These are phyloP conservation scores for Exophiala lecanii-corni DNA, from an alignment of 2,329 filamentous ascomycete species.

Conservation along the genomic window DNA sequence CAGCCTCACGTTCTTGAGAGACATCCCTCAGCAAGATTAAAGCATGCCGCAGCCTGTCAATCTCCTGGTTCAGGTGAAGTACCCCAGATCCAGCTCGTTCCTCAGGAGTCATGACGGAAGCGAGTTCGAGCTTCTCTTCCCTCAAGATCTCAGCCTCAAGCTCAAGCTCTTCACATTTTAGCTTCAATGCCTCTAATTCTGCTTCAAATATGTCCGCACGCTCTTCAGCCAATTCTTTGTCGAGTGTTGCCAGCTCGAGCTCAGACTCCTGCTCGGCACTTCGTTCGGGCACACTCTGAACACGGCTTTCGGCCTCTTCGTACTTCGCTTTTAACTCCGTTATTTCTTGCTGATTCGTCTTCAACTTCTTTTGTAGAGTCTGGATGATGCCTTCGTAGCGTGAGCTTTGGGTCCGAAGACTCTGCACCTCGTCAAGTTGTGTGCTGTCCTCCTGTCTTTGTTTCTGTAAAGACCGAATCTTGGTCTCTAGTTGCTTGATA, in stretches of 20 bases:
- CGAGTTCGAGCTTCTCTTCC: constrained; percentile 81
- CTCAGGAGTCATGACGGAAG: constrained; percentile 79
- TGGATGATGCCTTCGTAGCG: constrained; percentile 74
- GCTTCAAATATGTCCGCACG: constrained; percentile 75
- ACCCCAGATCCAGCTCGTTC: constrained; percentile 82
- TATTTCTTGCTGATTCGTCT: constrained; percentile 77
- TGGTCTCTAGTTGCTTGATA: constrained; percentile 80
- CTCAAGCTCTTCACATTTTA: constrained; percentile 75
- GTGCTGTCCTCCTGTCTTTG: constrained; percentile 82
- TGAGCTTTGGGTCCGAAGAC: constrained; percentile 57
- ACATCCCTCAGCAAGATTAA: constrained; percentile 79
- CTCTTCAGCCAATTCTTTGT: constrained; percentile 95
- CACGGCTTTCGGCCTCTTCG: constrained; percentile 67
- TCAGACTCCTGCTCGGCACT: constrained; percentile 81
- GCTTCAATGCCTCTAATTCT: constrained; percentile 72
- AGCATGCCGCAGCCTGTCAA: constrained; percentile 81
- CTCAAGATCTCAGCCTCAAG: constrained; percentile 81
- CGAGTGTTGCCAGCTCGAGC: constrained; percentile 80
- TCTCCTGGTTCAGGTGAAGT: constrained; percentile 86
- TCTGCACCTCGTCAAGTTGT: constrained; percentile 72
- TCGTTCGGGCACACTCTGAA: constrained; percentile 57
- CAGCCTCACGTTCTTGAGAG: constrained; percentile 76
- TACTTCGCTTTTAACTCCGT: constrained; percentile 69
- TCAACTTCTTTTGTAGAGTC: constrained; percentile 84
- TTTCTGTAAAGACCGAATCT: constrained; percentile 80